phyloP scores from a whole-genome alignment of 1,284 basidiomycete species.

The Puccinia triticina region DNA sequence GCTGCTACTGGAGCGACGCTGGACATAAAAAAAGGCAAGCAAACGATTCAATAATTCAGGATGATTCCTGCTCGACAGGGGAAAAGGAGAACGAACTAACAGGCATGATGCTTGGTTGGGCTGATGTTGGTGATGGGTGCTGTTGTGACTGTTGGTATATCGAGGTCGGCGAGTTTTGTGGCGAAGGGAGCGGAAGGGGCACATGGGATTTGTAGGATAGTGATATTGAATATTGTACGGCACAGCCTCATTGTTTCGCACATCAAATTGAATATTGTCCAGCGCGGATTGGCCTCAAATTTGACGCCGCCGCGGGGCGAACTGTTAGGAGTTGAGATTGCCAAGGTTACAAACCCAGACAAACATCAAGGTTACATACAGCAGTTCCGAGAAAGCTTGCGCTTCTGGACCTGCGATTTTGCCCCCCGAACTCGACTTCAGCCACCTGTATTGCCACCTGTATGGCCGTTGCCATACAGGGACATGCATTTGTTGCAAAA shows the following conservation, averaged over 20 bases:
- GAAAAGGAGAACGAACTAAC: not conserved
- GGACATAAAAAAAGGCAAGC: not conserved
- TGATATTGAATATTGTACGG: conserved; percentile 7
- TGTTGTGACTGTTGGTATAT: not conserved
- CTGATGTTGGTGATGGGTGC: not conserved
- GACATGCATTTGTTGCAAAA: too few species aligned
- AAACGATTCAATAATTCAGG: not conserved
- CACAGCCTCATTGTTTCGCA: not conserved
- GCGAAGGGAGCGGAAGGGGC: not conserved
- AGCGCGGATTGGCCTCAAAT: not conserved
- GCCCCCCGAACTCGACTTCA: too few species aligned
- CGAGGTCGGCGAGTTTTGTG: not conserved
- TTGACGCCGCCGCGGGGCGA: too few species aligned
- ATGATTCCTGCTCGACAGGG: not conserved
- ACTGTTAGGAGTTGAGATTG: too few species aligned
- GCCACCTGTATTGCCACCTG: too few species aligned
- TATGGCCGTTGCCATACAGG: too few species aligned
- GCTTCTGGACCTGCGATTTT: too few species aligned
- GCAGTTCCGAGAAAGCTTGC: too few species aligned
- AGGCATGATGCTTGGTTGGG: conserved; percentile 6
- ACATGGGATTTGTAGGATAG: not conserved
- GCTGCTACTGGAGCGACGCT: conserved; percentile 45
- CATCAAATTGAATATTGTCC: not conserved
- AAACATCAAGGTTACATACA: too few species aligned
- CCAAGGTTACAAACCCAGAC: too few species aligned